Percentiles rank a stretch among this genome's conserved stretches.
phyloP scores from a whole-genome alignment of 1,139 yeast species.

The Torulaspora globosa region DNA sequence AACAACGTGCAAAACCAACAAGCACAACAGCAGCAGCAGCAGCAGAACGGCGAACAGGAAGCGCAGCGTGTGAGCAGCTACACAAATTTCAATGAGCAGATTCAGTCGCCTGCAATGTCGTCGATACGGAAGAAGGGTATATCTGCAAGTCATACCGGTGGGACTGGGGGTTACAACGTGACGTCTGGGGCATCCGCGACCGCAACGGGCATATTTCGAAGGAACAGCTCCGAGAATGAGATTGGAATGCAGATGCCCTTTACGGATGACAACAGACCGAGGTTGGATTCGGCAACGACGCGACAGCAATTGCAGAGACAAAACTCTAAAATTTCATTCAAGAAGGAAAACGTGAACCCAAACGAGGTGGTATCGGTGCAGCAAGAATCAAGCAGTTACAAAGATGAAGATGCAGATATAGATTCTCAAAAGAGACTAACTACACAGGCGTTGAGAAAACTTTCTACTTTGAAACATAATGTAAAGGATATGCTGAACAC shows the following conservation, averaged over 20 bases:
- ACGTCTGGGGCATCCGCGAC: constrained; percentile 9
- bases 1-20: constrained; percentile 13
- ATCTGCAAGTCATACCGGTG: constrained; percentile 2
- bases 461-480: constrained; percentile 32
- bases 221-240: constrained; percentile 21
- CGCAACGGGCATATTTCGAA: constrained; percentile 8
- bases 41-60: constrained; percentile 13
- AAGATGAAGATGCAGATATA: constrained; percentile 33
- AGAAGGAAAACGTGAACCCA: constrained; percentile 10
- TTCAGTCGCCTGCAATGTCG: constrained; percentile 35
- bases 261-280: constrained; percentile 22
- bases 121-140: constrained; percentile 24
- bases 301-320: constrained; percentile 8
- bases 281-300: constrained; percentile 9
- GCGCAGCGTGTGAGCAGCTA: constrained; percentile 10
- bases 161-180: constrained; percentile 2
- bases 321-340: constrained; percentile 9
- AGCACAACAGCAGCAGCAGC: constrained; percentile 12
- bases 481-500: constrained; percentile 3
- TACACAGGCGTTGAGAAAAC: constrained; percentile 39
- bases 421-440: constrained; percentile 39
- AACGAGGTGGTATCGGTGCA: constrained; percentile 4
- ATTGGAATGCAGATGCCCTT: constrained; percentile 34
- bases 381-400: constrained; percentile 24
- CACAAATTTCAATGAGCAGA: constrained; percentile 29